A percentile compares a stretch with the other conserved stretches of the same genome.
Conservation (phyloP, 441 rosid genomes). For the Lepidium campestre region DNA sequence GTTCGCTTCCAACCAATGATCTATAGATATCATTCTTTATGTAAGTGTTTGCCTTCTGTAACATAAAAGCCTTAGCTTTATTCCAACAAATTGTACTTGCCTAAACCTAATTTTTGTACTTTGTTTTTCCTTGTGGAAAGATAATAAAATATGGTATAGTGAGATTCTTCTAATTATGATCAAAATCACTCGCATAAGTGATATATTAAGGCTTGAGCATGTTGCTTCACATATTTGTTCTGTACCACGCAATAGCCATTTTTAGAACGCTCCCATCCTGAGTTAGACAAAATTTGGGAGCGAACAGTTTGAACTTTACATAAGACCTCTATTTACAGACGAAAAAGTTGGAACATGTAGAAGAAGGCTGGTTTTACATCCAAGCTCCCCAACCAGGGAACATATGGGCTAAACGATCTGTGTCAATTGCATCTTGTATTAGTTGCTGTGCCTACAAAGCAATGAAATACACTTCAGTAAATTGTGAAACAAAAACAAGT, state of each 20-base stretch:
- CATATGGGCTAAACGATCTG: constrained; percentile 84
- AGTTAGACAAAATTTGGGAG: constrained; percentile 8
- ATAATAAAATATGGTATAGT: neutral
- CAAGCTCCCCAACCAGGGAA: constrained; percentile 99
- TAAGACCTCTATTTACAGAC: neutral
- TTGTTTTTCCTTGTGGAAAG: neutral
- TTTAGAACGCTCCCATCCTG: neutral
- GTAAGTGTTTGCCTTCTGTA: constrained; percentile 8
- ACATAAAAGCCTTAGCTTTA: neutral
- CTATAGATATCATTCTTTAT: constrained; percentile 30
- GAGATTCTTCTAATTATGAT: neutral
- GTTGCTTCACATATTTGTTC: neutral
- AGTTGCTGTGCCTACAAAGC: constrained; percentile 76
- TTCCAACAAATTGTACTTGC: neutral
- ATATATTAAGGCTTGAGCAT: neutral
- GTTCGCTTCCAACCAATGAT: constrained; percentile 64
- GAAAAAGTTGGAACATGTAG: neutral
- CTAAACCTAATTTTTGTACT: neutral
- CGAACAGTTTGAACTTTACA: neutral
- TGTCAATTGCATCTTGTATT: constrained; percentile 88
- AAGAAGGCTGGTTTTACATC: constrained; percentile 33
- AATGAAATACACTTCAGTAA: neutral
- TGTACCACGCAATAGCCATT: neutral
- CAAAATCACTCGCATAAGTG: neutral
- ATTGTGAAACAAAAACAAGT: neutral